Conservation (phyloP, 1,139 yeast genomes). For the Geotrichum klebahnii region DNA sequence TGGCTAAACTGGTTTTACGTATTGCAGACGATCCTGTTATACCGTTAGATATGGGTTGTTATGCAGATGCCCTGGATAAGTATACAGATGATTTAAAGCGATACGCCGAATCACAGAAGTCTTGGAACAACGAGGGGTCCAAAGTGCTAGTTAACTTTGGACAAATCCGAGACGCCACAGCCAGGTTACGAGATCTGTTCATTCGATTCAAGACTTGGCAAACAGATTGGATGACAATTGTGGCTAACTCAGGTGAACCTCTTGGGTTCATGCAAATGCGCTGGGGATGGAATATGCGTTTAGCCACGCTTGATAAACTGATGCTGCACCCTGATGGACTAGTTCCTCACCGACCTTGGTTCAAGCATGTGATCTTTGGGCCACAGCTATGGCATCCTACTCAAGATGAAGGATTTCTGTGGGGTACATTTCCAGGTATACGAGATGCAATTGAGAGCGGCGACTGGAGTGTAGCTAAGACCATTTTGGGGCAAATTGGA, state of each 20-base stretch:
- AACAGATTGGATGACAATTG: constrained; percentile 51
- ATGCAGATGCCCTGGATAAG: constrained; percentile 46
- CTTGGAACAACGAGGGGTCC: constrained; percentile 17
- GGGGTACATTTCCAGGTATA: constrained; percentile 72
- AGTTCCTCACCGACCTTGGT: constrained; percentile 58
- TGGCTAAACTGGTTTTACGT: constrained; percentile 52
- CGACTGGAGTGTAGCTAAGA: constrained; percentile 55
- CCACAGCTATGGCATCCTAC: constrained; percentile 60
- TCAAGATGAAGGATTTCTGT: constrained; percentile 42
- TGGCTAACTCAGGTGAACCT: constrained; percentile 50
- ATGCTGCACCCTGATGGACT: constrained; percentile 43
- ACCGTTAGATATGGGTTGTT: constrained; percentile 59
- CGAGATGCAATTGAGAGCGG: constrained; percentile 56
- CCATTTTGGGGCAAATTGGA: constrained; percentile 1
- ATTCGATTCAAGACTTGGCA: constrained; percentile 45
- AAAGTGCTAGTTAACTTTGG: constrained; percentile 26
- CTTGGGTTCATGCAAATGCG: constrained; percentile 64
- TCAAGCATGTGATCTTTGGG: constrained; percentile 66
- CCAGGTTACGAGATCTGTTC: constrained; percentile 29
- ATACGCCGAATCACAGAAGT: constrained; percentile 37
- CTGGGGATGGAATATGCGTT: constrained; percentile 73
- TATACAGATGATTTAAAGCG: constrained; percentile 50
- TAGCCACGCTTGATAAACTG: constrained; percentile 54
- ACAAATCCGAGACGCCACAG: constrained; percentile 30
- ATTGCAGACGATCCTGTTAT: constrained; percentile 70